These are phyloP conservation scores for Thermothielavioides terrestris DNA, from an alignment of 495 filamentous ascomycete species.

Conservation along the genomic window DNA sequence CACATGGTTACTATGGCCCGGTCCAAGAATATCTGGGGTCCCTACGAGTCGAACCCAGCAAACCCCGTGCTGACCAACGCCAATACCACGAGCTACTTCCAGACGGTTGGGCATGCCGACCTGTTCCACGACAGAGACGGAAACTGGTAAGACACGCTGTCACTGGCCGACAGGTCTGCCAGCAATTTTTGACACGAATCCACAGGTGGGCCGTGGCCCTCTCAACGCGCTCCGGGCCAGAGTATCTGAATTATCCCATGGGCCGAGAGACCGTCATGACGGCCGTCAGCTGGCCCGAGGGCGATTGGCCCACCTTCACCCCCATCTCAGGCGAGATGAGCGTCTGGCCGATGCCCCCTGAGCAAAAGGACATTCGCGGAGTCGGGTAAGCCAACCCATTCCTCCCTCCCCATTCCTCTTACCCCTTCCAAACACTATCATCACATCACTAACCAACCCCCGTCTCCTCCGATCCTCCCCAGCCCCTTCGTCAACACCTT, in stretches of 20 bases:
- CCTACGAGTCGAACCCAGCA: constrained; percentile 42
- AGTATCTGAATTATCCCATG: constrained; percentile 48
- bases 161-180: too few species aligned
- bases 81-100: constrained; percentile 43
- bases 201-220: constrained; percentile 35
- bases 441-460: neutral
- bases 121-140: constrained; percentile 42
- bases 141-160: constrained; percentile 45
- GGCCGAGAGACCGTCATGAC: constrained; percentile 51
- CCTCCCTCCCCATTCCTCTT: neutral
- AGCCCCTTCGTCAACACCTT: constrained; percentile 31
- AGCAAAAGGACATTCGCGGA: constrained; percentile 24
- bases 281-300: constrained; percentile 42
- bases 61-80: constrained; percentile 51
- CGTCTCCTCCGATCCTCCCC: constrained; percentile 13
- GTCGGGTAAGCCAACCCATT: constrained; percentile 23
- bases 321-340: constrained; percentile 38
- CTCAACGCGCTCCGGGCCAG: constrained; percentile 39
- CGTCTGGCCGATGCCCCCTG: constrained; percentile 34
- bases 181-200: neutral
- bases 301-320: constrained; percentile 34
- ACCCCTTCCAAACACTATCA: neutral
- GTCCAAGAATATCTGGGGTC: constrained; percentile 42
- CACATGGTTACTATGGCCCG: constrained; percentile 48
- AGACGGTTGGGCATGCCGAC: constrained; percentile 46